Base-by-base conservation (phyloP, 495 filamentous ascomycete genomes). In the Aspergillus ellipticus region DNA sequence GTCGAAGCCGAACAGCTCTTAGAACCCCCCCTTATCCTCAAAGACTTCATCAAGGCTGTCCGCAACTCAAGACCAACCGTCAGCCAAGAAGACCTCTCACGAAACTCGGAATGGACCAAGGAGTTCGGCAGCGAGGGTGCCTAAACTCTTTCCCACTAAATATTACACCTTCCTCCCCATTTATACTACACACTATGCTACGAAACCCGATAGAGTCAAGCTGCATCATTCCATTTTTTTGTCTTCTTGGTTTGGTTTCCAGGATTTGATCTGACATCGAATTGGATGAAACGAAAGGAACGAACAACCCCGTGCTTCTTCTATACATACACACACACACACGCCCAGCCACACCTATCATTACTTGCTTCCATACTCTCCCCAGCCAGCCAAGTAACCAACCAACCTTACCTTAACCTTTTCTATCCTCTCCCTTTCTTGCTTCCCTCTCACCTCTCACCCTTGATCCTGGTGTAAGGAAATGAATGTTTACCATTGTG, bases 81-180 rank as follows among this genome's bases (percentile, higher is more conserved):
- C 49, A 92, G 90, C 46, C 73, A 79, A 6, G 89, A 86, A 19
- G 94, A 99, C 71, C 80, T 97, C 31, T 77, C 82, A 58, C 79
- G 83, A 58, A 97, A 93, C 71, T 78, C 88, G 57, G 92, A 97
- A 42, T 99, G 94, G 94, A 99, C 94, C 2, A 76, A 85, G 62
- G 93, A 97, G 73, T 99, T 97, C 74, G 94, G 94, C 53, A 97
- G 92, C 67, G 94, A 99, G 67, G 94, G 93, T 16, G 81, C 82
- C 24, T 83, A 60, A 72, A 50, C 52, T 10, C 22, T 19, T 48
- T 29, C 41, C n/a, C 37, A 13, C n/a, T 11, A 5, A 16, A 20
- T 11, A 22, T 4, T 20, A 45, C 28, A 19, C 15, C 41, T 8
- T 39, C 26, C 28, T 28, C 26, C 29, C 37, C 10, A 19, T 13